Percentiles rank a stretch among this genome's conserved stretches.
phyloP scores from a whole-genome alignment of 2,329 filamentous ascomycete species.

The Epichloe bromicola region DNA sequence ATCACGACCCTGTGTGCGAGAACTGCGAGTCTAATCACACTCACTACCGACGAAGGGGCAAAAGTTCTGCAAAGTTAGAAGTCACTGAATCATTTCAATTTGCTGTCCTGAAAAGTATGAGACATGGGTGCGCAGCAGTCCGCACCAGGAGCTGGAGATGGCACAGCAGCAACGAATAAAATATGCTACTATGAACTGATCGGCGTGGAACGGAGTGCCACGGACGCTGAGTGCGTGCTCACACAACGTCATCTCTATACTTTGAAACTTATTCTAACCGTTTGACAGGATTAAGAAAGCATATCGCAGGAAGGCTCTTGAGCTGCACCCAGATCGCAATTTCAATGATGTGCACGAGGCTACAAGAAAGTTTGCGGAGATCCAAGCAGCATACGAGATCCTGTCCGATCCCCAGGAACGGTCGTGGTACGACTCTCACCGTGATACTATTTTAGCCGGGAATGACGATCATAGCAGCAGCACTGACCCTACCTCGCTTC shows the following conservation, averaged over 20 bases:
- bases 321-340: constrained; percentile 92
- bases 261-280: background rate
- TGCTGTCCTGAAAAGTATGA: background rate
- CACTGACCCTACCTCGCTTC: constrained; percentile 43
- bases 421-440: constrained; percentile 95
- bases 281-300: constrained; percentile 70
- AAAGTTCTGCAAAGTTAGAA: background rate
- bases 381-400: constrained; percentile 91
- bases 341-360: constrained; percentile 72
- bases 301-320: constrained; percentile 79
- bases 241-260: no score
- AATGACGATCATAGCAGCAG: constrained; percentile 33
- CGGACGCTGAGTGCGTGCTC: constrained; percentile 62
- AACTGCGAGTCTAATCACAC: background rate
- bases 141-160: constrained; percentile 14
- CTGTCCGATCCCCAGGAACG: constrained; percentile 90
- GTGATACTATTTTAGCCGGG: constrained; percentile 66
- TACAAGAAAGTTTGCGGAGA: constrained; percentile 76
- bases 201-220: constrained; percentile 56
- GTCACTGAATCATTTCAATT: background rate
- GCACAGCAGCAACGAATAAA: constrained; percentile 35
- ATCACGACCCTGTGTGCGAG: background rate
- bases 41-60: background rate
- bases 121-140: constrained; percentile 46
- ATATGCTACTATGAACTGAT: constrained; percentile 81